Conservation (phyloP, 2,329 filamentous ascomycete species). For the Diaporthe sp. region DNA sequence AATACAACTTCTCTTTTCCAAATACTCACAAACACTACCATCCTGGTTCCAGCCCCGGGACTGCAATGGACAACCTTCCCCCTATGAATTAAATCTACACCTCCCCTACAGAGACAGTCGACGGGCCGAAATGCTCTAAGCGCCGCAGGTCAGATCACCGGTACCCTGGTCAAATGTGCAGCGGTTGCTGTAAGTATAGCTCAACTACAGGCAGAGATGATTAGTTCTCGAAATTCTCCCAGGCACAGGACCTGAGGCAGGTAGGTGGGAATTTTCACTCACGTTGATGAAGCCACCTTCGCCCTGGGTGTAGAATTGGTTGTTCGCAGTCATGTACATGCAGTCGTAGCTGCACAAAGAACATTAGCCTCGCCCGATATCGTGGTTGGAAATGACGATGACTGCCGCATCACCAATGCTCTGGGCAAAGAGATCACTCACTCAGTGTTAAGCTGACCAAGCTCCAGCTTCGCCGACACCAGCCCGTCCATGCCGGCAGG, state of each 20-base stretch:
- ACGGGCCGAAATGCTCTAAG: neutral
- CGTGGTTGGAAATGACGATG: neutral
- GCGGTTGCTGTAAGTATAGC: conserved; percentile 16
- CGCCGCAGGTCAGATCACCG: conserved; percentile 20
- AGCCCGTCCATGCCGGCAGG: conserved; percentile 32
- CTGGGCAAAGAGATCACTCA: neutral
- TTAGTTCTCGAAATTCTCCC: neutral
- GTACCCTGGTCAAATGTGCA: neutral
- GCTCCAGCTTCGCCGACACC: conserved; percentile 38
- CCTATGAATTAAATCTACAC: too few species aligned
- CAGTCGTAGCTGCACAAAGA: conserved; percentile 40
- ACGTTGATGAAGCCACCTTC: conserved; percentile 44
- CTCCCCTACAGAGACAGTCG: too few species aligned
- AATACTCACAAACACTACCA: neutral
- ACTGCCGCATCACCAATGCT: neutral
- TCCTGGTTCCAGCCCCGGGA: neutral
- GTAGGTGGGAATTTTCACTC: neutral
- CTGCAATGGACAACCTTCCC: neutral
- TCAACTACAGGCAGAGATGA: neutral
- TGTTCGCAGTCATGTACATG: conserved; percentile 41
- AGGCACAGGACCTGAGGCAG: neutral
- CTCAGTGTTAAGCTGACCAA: conserved; percentile 42
- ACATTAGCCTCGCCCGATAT: neutral
- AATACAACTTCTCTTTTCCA: neutral
- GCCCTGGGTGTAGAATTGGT: conserved; percentile 40